phyloP scores from a whole-genome alignment of 176 grass and related monocot species.

The Juncus inflexus region DNA sequence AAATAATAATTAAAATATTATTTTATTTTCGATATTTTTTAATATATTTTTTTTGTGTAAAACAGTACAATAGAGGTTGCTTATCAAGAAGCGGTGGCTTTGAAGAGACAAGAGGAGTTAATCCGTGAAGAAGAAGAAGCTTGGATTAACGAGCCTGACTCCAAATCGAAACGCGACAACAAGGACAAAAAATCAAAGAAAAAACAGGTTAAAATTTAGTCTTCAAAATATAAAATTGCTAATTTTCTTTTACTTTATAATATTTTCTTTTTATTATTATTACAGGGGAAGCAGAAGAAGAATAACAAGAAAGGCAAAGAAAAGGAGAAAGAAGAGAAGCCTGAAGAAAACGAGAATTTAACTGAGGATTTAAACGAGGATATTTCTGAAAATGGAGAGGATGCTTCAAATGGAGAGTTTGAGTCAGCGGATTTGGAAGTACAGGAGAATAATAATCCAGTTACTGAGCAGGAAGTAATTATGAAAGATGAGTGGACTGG shows the following conservation, averaged over 20 bases:
- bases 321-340: slow-evolving; percentile 60
- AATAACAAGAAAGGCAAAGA: slow-evolving; percentile 71
- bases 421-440: slow-evolving; percentile 34
- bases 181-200: slow-evolving; percentile 94
- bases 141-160: slow-evolving; percentile 57
- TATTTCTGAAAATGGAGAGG: slow-evolving; percentile 32
- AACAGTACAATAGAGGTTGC: slow-evolving; percentile 79
- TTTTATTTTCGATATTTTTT: background rate
- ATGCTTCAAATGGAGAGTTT: slow-evolving; percentile 39
- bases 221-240: background rate
- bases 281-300: slow-evolving; percentile 70
- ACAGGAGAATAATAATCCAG: slow-evolving; percentile 31
- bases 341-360: slow-evolving; percentile 34
- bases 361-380: slow-evolving; percentile 39
- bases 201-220: slow-evolving; percentile 59
- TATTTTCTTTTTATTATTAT: slow-evolving; percentile 14
- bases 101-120: slow-evolving; percentile 97
- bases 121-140: slow-evolving; percentile 95
- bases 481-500: slow-evolving; percentile 39
- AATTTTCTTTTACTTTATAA: background rate
- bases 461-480: slow-evolving; percentile 34
- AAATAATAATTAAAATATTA: slow-evolving; percentile 13
- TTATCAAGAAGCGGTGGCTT: slow-evolving; percentile 88
- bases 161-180: slow-evolving; percentile 81
- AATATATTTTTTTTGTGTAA: slow-evolving; percentile 19